Evolutionary conservation across 805 yeast genomes (phyloP), one percentile per base, ranked within the genome.

Genomic region (Teunomyces cretensis): DNA sequence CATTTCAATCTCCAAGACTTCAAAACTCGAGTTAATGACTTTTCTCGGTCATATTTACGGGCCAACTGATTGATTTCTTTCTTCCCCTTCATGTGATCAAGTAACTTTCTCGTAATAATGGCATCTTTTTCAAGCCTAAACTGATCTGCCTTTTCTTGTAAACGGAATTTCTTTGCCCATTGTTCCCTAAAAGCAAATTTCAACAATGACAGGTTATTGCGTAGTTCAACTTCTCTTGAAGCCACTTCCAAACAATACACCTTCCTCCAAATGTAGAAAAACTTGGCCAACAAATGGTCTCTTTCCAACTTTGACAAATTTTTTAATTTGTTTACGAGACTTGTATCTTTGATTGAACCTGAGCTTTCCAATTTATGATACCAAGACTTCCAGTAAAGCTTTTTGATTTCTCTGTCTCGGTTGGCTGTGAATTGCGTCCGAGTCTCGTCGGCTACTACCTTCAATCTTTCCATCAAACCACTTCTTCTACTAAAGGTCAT

Each of bases 181-280:
- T 43, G 43, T 11, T 45, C 44, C 9, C 36, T 42, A 13, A 60
- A 48, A 7, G 50, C 28, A 16, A 48, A 46, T 9, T 19, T 24
- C 7, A 47, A 22, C 4, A 61, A 33, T 4, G 19, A 15, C 6
- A 8, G 14, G 30, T 53, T 39, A 15, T 43, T 49, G n/a, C 24
- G 33, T 9, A 8, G 11, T 31, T 36, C 42, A 4, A 46, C 47
- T 30, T 45, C 22, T 4, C 43, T 33, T 3, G 40, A 16, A 12
- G 22, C 30, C 11, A 4, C 17, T 12, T 42, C 36, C 13, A 52
- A 33, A 14, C 14, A 5, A 24, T 19, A 19, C 4, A 30, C 14
- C 5, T 39, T 28, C n/a, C 32, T 36, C 66, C 67, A 62, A 1
- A 22, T 37, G 1, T 39, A 19, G 27, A 64, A 53, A 26, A 37